Conservation (phyloP, 768 basidiomycete genomes). For the Leccinum ochraceum region DNA sequence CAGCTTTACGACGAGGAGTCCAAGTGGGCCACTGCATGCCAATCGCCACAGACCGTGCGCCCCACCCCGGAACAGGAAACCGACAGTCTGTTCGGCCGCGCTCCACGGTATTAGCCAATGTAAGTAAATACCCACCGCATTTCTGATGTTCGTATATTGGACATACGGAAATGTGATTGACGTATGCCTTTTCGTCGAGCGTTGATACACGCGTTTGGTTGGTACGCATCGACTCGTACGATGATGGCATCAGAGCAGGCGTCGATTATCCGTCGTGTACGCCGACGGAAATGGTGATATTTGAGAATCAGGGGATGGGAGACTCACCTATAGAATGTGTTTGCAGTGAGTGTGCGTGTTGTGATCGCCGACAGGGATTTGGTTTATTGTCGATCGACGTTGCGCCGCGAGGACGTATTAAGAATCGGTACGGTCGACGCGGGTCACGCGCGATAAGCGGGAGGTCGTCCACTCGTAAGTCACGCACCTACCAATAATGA, state of each 20-base stretch:
- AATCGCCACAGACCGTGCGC: background rate
- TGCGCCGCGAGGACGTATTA: slow-evolving; percentile 8
- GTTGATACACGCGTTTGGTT: background rate
- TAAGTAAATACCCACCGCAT: background rate
- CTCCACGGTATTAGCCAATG: background rate
- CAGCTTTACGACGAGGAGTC: background rate
- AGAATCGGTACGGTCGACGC: slow-evolving; percentile 8
- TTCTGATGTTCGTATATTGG: background rate
- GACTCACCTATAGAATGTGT: background rate
- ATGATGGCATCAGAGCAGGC: slow-evolving; percentile 1
- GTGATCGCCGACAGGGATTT: slow-evolving; percentile 23
- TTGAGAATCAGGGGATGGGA: slow-evolving; percentile 8
- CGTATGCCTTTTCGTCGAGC: background rate
- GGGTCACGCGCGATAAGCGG: slow-evolving; percentile 4
- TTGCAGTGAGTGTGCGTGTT: slow-evolving; percentile 12
- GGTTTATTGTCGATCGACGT: background rate
- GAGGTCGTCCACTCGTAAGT: background rate
- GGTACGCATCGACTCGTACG: background rate
- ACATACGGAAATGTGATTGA: background rate
- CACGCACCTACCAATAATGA: slow-evolving; percentile 1
- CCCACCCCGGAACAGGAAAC: background rate
- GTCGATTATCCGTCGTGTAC: slow-evolving; percentile 6
- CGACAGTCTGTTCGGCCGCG: slow-evolving; percentile 6
- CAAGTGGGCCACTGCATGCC: background rate
- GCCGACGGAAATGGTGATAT: slow-evolving; percentile 9